Evolutionary conservation across 768 basidiomycete genomes (phyloP).

Genomic region (Termitomyces heimii): DNA sequence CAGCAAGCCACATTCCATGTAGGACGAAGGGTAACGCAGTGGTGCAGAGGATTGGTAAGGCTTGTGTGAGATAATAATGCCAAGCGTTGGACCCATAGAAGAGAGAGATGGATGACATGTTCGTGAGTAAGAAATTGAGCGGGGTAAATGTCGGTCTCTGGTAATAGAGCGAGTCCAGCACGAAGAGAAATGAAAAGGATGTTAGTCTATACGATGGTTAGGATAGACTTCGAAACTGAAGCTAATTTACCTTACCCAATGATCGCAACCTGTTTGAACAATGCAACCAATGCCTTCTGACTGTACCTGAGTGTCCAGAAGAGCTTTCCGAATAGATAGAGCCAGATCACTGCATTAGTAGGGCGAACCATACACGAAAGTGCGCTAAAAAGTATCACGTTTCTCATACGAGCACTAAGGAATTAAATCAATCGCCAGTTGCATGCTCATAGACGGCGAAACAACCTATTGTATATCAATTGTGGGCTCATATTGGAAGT

Average conservation of each 20-base stretch:
- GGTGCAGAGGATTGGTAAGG: slow-evolving; percentile 74
- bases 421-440: neutral
- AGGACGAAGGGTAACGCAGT: slow-evolving; percentile 68
- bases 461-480: slow-evolving; percentile 34
- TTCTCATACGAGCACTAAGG: slow-evolving; percentile 26
- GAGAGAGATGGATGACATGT: slow-evolving; percentile 80
- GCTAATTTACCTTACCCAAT: slow-evolving; percentile 38
- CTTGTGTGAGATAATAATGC: slow-evolving; percentile 90
- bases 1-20: slow-evolving; percentile 45
- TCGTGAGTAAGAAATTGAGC: slow-evolving; percentile 77
- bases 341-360: slow-evolving; percentile 85
- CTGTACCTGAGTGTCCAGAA: slow-evolving; percentile 46
- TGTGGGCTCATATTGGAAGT: slow-evolving; percentile 29
- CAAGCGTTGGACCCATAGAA: slow-evolving; percentile 86
- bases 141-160: slow-evolving; percentile 63
- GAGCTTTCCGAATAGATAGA: slow-evolving; percentile 56
- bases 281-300: slow-evolving; percentile 17
- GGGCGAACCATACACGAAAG: slow-evolving; percentile 81
- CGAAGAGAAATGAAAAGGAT: slow-evolving; percentile 26
- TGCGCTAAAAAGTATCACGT: slow-evolving; percentile 55
- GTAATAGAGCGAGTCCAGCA: slow-evolving; percentile 70
- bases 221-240: neutral
- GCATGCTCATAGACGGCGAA: neutral
- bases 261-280: slow-evolving; percentile 32
- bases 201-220: slow-evolving; percentile 15